A percentile compares a stretch with the other conserved stretches of the same genome.
Evolutionary conservation across 306 rosid genomes (phyloP).

Genomic region (Abrus pulchellus): DNA sequence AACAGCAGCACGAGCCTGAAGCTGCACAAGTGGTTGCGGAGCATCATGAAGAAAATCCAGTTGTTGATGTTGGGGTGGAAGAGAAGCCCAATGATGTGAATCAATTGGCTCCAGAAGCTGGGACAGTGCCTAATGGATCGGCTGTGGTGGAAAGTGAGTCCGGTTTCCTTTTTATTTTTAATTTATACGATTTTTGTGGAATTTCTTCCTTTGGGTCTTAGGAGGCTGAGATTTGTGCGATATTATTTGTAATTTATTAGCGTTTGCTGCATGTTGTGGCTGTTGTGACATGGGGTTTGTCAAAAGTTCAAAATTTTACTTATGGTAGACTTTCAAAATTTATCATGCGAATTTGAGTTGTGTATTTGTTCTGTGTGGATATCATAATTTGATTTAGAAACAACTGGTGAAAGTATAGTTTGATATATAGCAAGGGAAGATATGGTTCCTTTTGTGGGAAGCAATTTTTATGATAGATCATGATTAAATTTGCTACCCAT

Average conservation of each 20-base stretch:
- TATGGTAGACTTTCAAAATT: slow-evolving; percentile 11
- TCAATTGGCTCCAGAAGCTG: background rate
- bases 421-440: background rate
- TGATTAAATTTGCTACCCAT: slow-evolving; percentile 4
- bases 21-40: slow-evolving; percentile 46
- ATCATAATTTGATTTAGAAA: slow-evolving; percentile 22
- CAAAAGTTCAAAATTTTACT: slow-evolving; percentile 10
- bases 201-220: slow-evolving; percentile 7
- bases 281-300: slow-evolving; percentile 25
- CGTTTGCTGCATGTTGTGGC: background rate
- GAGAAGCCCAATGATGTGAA: slow-evolving; percentile 47
- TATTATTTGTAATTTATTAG: slow-evolving; percentile 12
- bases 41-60: slow-evolving; percentile 48
- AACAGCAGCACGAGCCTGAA: slow-evolving; percentile 43
- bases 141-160: slow-evolving; percentile 67
- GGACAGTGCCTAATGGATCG: slow-evolving; percentile 47
- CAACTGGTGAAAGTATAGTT: background rate
- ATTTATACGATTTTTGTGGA: background rate
- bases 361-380: background rate
- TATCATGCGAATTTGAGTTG: slow-evolving; percentile 14
- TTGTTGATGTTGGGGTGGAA: slow-evolving; percentile 46
- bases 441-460: slow-evolving; percentile 8
- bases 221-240: slow-evolving; percentile 1
- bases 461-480: slow-evolving; percentile 1
- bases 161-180: background rate